A percentile compares a stretch with the other conserved stretches of the same genome.
These are phyloP conservation scores for Yamadazyma jaroonii DNA, from an alignment of 1,139 yeast genomes.

Conservation along the genomic window DNA sequence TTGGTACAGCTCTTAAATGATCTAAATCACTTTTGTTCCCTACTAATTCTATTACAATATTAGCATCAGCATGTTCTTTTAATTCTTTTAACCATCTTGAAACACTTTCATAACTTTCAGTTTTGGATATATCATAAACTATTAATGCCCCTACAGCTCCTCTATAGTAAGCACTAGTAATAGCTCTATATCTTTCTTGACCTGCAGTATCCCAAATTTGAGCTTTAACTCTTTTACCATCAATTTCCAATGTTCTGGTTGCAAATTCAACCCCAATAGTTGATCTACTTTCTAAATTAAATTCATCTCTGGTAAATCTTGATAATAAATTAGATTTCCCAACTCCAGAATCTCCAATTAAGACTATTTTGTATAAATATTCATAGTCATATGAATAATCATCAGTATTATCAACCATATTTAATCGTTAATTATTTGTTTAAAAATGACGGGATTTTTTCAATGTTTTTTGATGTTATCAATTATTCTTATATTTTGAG, in stretches of 20 bases:
- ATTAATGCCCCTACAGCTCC: slow-evolving; percentile 98
- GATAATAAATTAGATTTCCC: slow-evolving; percentile 94
- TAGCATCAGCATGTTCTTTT: slow-evolving; percentile 95
- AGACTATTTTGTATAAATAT: slow-evolving; percentile 88
- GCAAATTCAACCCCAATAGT: slow-evolving; percentile 99
- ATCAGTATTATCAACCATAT: slow-evolving; percentile 50
- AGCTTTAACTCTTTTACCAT: slow-evolving; percentile 92
- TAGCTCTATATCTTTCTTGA: slow-evolving; percentile 97
- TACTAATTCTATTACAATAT: slow-evolving; percentile 92
- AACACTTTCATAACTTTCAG: slow-evolving; percentile 90
- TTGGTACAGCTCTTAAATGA: slow-evolving; percentile 94
- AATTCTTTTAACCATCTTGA: slow-evolving; percentile 94
- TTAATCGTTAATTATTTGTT: not conserved
- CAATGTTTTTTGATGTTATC: not conserved
- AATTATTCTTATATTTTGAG: not conserved
- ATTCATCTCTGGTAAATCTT: slow-evolving; percentile 92
- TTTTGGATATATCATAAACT: slow-evolving; percentile 92
- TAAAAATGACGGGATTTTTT: not conserved
- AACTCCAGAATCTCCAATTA: slow-evolving; percentile 97
- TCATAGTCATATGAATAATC: slow-evolving; percentile 93
- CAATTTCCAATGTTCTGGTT: slow-evolving; percentile 91
- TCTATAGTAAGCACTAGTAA: slow-evolving; percentile 94
- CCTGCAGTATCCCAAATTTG: slow-evolving; percentile 99
- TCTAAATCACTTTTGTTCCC: slow-evolving; percentile 87
- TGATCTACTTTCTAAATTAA: slow-evolving; percentile 88